Evolutionary conservation across 192 early-diverging fungal genomes (phyloP).

Genomic region (Coemansia sp.): DNA sequence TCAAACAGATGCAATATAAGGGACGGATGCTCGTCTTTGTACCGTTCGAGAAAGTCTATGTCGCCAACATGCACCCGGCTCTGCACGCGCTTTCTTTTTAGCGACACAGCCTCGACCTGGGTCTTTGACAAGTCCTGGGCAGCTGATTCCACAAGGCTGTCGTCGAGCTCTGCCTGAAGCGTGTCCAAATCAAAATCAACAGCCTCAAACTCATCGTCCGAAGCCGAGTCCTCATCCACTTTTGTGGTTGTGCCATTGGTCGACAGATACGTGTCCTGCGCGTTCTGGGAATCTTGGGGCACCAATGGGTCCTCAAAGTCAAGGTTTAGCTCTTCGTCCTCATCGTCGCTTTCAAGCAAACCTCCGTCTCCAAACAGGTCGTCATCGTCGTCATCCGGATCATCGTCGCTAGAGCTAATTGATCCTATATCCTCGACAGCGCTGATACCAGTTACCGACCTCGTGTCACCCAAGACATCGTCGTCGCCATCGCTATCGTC

Average conservation of each 20-base stretch:
- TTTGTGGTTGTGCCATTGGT: slow-evolving; percentile 21
- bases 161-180: slow-evolving; percentile 27
- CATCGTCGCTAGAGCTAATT: slow-evolving; percentile 9
- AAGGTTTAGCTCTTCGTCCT: slow-evolving; percentile 28
- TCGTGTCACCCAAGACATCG: slow-evolving; percentile 11
- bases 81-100: slow-evolving; percentile 18
- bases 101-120: neutral
- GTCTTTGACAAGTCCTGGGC: neutral
- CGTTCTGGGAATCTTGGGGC: slow-evolving; percentile 8
- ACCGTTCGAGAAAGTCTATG: slow-evolving; percentile 35
- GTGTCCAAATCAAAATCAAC: slow-evolving; percentile 38
- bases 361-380: slow-evolving; percentile 45
- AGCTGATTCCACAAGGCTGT: slow-evolving; percentile 3
- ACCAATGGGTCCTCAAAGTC: slow-evolving; percentile 35
- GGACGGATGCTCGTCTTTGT: slow-evolving; percentile 59
- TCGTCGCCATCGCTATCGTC: slow-evolving; percentile 24
- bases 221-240: slow-evolving; percentile 44
- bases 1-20: slow-evolving; percentile 65
- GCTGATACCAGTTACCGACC: slow-evolving; percentile 30
- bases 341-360: slow-evolving; percentile 25
- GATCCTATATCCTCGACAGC: slow-evolving; percentile 8
- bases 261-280: neutral
- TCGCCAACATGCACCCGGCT: slow-evolving; percentile 37
- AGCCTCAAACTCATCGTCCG: slow-evolving; percentile 52
- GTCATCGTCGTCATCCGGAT: slow-evolving; percentile 15